phyloP scores from a whole-genome alignment of 768 basidiomycete genomes.

The Russula lepida region DNA sequence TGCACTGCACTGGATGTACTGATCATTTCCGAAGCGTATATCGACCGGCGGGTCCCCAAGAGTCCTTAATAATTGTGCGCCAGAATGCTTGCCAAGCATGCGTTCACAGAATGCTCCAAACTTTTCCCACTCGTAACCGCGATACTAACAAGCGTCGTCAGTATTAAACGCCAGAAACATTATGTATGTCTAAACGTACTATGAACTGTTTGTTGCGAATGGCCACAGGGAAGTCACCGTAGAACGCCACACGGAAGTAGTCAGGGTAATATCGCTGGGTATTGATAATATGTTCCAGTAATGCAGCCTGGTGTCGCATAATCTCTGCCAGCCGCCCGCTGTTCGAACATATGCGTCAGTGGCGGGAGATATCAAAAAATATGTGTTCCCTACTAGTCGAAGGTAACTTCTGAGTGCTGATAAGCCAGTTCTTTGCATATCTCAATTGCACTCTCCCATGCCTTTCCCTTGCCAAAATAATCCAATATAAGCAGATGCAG shows the following conservation, averaged over 20 bases:
- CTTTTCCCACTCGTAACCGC: constrained; percentile 93
- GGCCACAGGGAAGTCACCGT: constrained; percentile 81
- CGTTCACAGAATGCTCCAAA: constrained; percentile 83
- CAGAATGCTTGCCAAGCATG: constrained; percentile 85
- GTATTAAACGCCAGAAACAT: not conserved
- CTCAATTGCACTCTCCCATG: constrained; percentile 92
- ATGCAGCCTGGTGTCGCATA: constrained; percentile 75
- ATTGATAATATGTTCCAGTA: constrained; percentile 78
- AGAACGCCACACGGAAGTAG: constrained; percentile 91
- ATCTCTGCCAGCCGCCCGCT: constrained; percentile 81
- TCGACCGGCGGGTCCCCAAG: constrained; percentile 74
- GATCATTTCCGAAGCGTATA: constrained; percentile 66
- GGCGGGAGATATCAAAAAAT: not conserved
- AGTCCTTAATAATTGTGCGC: constrained; percentile 68
- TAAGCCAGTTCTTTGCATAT: constrained; percentile 86
- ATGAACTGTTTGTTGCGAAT: constrained; percentile 88
- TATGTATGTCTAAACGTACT: constrained; percentile 35
- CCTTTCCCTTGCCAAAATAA: constrained; percentile 90
- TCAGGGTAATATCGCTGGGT: constrained; percentile 83
- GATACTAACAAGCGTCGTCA: constrained; percentile 47
- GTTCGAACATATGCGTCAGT: constrained; percentile 13
- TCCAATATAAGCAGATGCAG: constrained; percentile 88
- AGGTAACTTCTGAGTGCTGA: constrained; percentile 85
- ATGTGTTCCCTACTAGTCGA: constrained; percentile 63
- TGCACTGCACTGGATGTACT: constrained; percentile 83